A percentile compares a stretch with the other conserved stretches of the same genome.
Conservation (phyloP, 345 rosid genomes). For the Excoecaria agallocha region DNA sequence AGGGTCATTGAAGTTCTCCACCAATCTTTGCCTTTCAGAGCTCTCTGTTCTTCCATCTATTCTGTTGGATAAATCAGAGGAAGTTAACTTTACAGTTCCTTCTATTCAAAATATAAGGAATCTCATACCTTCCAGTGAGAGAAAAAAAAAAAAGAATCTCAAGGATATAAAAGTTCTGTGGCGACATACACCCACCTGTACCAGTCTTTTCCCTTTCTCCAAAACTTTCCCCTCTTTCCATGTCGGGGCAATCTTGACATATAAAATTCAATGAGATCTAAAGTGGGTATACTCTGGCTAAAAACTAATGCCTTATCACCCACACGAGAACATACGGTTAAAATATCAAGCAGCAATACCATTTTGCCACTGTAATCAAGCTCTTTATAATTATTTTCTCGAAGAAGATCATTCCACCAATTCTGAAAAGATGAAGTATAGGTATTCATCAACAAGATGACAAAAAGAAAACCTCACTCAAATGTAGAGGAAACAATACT, state of each 20-base stretch:
- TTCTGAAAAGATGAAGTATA: constrained; percentile 42
- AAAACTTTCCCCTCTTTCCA: constrained; percentile 70
- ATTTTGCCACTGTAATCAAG: constrained; percentile 86
- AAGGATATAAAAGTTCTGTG: constrained; percentile 2
- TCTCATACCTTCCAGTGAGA: neutral
- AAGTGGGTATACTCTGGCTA: constrained; percentile 97
- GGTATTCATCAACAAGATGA: neutral
- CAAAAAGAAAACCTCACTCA: neutral
- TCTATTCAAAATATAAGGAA: neutral
- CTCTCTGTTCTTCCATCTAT: constrained; percentile 97
- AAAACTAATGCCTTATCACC: constrained; percentile 92
- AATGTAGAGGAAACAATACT: neutral
- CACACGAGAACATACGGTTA: constrained; percentile 67
- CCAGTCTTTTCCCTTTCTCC: constrained; percentile 99
- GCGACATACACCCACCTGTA: constrained; percentile 62
- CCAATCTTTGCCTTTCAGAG: constrained; percentile 91
- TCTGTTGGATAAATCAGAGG: constrained; percentile 41
- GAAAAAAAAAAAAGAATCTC: neutral
- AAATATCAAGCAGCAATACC: constrained; percentile 91
- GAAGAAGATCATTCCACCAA: constrained; percentile 98
- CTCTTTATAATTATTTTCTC: constrained; percentile 64
- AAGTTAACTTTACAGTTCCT: constrained; percentile 5
- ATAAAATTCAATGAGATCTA: constrained; percentile 94
- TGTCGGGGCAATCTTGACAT: constrained; percentile 77
- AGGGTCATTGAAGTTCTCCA: constrained; percentile 91